phyloP scores from a whole-genome alignment of 2,329 filamentous ascomycete genomes.

The Aspergillus quadricinctus region DNA sequence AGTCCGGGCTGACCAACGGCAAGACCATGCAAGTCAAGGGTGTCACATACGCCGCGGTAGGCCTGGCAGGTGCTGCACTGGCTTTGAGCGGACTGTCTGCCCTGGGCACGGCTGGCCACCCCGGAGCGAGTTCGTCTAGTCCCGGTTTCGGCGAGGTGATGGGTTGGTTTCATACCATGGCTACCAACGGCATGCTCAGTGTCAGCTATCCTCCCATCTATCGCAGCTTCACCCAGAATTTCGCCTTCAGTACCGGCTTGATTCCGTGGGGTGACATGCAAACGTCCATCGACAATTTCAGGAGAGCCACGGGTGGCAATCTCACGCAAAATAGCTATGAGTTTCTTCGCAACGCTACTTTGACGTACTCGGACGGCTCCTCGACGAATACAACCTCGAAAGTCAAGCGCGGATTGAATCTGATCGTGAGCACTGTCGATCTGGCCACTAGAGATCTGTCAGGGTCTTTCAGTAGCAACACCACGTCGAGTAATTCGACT shows the following conservation, averaged over 20 bases:
- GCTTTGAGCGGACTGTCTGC: constrained; percentile 69
- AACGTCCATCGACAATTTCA: constrained; percentile 76
- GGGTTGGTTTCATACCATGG: constrained; percentile 88
- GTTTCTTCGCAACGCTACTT: constrained; percentile 69
- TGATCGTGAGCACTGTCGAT: constrained; percentile 38
- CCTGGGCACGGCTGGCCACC: constrained; percentile 55
- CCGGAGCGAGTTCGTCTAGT: constrained; percentile 63
- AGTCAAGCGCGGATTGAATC: constrained; percentile 54
- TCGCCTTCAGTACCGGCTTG: constrained; percentile 83
- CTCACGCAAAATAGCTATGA: constrained; percentile 73
- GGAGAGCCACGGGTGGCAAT: constrained; percentile 76
- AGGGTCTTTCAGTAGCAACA: constrained; percentile 41
- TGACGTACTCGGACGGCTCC: constrained; percentile 64
- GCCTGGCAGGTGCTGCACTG: constrained; percentile 79
- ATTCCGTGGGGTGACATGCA: constrained; percentile 81
- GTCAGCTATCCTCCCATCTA: constrained; percentile 85
- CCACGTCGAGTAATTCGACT: constrained; percentile 21
- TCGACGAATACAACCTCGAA: constrained; percentile 42
- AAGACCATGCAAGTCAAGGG: constrained; percentile 72
- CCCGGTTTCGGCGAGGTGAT: constrained; percentile 83
- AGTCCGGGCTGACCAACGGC: constrained; percentile 78
- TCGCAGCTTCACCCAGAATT: constrained; percentile 85
- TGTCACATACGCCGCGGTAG: constrained; percentile 78
- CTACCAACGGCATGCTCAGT: constrained; percentile 93
- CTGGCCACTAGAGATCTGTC: constrained; percentile 52